phyloP scores from a whole-genome alignment of 345 rosid species.

The Firmiana major region DNA sequence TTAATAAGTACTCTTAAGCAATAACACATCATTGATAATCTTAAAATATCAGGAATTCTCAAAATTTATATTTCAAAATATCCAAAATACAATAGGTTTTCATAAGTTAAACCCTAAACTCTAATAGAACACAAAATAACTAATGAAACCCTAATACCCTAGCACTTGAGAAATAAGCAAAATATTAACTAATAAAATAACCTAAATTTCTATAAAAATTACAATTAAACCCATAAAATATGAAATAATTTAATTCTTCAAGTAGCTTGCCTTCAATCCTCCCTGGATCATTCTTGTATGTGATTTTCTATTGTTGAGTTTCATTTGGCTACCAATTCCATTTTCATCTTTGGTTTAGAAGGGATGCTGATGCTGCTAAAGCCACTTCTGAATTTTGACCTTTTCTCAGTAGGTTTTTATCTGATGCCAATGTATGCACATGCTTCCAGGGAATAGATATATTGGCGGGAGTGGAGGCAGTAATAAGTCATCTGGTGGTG shows the following conservation, averaged over 20 bases:
- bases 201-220: background rate
- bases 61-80: background rate
- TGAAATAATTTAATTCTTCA: background rate
- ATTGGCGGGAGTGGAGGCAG: conserved; percentile 70
- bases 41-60: background rate
- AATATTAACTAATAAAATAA: background rate
- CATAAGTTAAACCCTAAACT: background rate
- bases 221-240: background rate
- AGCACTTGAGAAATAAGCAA: background rate
- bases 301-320: background rate
- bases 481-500: conserved; percentile 61
- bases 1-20: background rate
- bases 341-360: background rate
- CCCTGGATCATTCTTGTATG: background rate
- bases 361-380: background rate
- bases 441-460: conserved; percentile 48
- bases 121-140: background rate
- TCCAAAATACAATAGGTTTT: background rate
- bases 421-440: background rate
- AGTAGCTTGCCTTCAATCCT: background rate
- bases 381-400: background rate
- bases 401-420: background rate
- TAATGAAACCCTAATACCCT: background rate
- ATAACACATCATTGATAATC: background rate
- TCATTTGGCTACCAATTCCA: background rate